Evolutionary conservation across 208 protist species (phyloP), one percentile per base, ranked within the genome.

Genomic region (Herpetomonas tarakana): DNA sequence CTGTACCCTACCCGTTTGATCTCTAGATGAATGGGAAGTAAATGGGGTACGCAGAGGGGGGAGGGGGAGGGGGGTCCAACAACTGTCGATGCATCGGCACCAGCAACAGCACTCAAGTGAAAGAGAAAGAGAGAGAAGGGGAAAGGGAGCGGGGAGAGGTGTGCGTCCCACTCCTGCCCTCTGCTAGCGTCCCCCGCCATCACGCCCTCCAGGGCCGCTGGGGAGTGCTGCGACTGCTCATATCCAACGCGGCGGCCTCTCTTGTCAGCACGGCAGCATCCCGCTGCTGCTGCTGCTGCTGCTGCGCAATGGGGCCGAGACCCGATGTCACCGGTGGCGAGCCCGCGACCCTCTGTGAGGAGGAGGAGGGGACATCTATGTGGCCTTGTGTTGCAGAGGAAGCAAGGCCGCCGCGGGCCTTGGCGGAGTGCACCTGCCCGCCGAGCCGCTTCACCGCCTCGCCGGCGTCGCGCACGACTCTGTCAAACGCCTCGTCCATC

Each of bases 401-500:
- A n/a, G 39, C 19, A 29, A 51, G 29, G 16, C 29, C 1, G 27
- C 53, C 52, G 51, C 64, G 69, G 50, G 54, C 53, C 56, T 68
- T 77, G 30, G 62, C 68, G 22, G 62, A 64, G 18, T 66, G 66
- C 25, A 81, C 47, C 49, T 86, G 74, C 2, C 71, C 74, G 47
- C 74, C 74, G 18, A 87, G 76, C 14, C 75, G 62, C 62, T 76
- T 68, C 51, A 73, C 69, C 41, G 76, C 68, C 27, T 81, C 81
- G 24, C 64, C 78, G 4, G 83, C 83, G 46, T 86, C 81, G 3
- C 72, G 76, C 19, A 84, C 69, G 12, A 88, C 59, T 0, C 81
- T 77, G 31, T 78, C 66, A 51, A 86, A 83, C 49, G 79, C 81
- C 19, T 77, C 74, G 52, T 85, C 81, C 46, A 72, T 74, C 22